phyloP scores from a whole-genome alignment of 129 eudicot genomes.

The Smallanthus sonchifolius region DNA sequence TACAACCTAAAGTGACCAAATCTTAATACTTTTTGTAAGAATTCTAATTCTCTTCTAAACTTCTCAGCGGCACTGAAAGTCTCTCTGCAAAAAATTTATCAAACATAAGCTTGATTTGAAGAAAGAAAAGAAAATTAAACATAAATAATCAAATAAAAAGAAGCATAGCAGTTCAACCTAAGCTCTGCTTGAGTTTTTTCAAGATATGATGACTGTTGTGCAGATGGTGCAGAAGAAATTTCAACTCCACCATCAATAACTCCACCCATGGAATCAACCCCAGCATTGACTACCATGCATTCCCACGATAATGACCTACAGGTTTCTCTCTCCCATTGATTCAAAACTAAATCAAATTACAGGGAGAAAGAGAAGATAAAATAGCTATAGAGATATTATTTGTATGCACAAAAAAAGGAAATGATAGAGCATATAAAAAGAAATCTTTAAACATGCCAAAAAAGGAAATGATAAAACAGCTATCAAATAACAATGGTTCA shows the following conservation, averaged over 20 bases:
- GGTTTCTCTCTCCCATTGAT: slow-evolving; percentile 44
- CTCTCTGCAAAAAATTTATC: slow-evolving; percentile 47
- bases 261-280: slow-evolving; percentile 98
- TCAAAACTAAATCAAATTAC: slow-evolving; percentile 21
- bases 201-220: slow-evolving; percentile 54
- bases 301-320: slow-evolving; percentile 47
- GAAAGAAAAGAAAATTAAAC: background rate
- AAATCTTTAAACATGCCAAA: background rate
- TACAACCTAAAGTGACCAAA: background rate
- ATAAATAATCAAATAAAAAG: slow-evolving; percentile 8
- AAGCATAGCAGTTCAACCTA: slow-evolving; percentile 44
- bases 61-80: slow-evolving; percentile 66
- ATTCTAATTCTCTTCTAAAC: slow-evolving; percentile 79
- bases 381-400: background rate
- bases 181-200: slow-evolving; percentile 83
- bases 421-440: background rate
- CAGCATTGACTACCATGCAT: slow-evolving; percentile 98
- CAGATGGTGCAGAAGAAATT: slow-evolving; percentile 64
- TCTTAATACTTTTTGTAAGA: slow-evolving; percentile 77
- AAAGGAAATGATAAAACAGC: background rate
- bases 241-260: slow-evolving; percentile 82
- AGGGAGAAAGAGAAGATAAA: slow-evolving; percentile 4
- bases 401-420: background rate
- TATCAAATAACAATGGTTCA: background rate
- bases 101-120: background rate